Base-by-base conservation (phyloP, 305 asterid species). In the Solanum hybrid region DNA sequence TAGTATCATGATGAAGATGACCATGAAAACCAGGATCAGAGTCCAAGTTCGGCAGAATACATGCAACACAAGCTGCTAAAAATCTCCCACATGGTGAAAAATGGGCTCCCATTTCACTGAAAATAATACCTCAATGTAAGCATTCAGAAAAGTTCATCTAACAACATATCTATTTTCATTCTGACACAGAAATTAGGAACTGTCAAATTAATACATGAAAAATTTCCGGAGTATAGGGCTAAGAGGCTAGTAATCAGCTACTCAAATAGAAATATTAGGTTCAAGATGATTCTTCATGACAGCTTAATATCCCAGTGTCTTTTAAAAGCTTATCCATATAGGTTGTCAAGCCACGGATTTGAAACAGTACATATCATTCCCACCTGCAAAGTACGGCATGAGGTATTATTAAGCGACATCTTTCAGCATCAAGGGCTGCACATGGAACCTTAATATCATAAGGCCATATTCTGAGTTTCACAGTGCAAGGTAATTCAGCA, bases 371-470 rank as follows among this genome's bases (percentile, higher is more conserved):
- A 29, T 17, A 84, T 84, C 29, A 51, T 84, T 76, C 92, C 40
- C 93, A 96, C 99, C 99, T 96, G 90, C 99, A 97, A 89, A 97
- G 98, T 36, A 97, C 99, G 20, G 98, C 99, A 92, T 97, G 99
- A 24, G 97, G 98, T 79, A 96, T 97, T 10, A 93, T 96, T 91
- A 96, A 91, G 90, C 96, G 98, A 90, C 99, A 96, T 27, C 92
- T 92, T 79, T 91, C 93, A 79, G 95, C 66, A 88, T 95, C 97
- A 90, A 97, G 99, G 88, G 92, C 90, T 85, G 93, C 93, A 89
- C 97, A 94, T 85, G 99, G 99, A 92, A 91, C 94, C 90, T 94
- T 93, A 89, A 93, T 91, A 91, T 97, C 99, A 90, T 96, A 96
- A 85, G 97, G 91, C 99, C 99, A 97, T 92, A 97, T 93, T 91